Evolutionary conservation across 2,329 filamentous ascomycete species (phyloP), one percentile per base, ranked within the genome.

Genomic region (Apiospora marii): DNA sequence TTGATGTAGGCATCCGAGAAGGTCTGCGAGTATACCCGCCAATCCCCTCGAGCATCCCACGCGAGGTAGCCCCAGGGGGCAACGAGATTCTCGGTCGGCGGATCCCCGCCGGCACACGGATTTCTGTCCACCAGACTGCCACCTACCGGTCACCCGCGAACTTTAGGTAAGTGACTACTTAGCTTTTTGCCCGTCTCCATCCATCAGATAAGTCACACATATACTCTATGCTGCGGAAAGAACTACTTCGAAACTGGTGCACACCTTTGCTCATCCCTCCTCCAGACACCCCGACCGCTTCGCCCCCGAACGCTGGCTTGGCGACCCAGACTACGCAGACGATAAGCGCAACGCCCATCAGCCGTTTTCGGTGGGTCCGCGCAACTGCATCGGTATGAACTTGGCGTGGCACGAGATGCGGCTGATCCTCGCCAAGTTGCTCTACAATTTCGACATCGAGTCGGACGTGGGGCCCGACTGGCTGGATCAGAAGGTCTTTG

Each of bases 291-390:
- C 77, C 10, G 72, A 77, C 37, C 43, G 24, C 14, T 79, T 78
- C 51, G 69, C 64, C 5, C 76, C 76, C 5, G 76, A 78, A 48
- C 74, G 77, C 43, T 79, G 76, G 76, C 48, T 77, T 3, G 76
- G 74, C 5, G 74, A 76, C 53, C 70, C 76, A 0, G 49, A 27
- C 4, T 78, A 76, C 34, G 71, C 68, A 14, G 72, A 76, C 30
- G 76, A 79, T 70, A 74, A 73, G n/a, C 73, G 72, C 13, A 73
- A 75, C 13, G 75, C 73, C 24, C 70, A 70, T 24, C 76, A 78
- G 68, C 77, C 76, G 1, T 78, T 78, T 24, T 70, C 74, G 34
- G 6, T 73, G 2, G 76, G 77, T 8, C 75, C 76, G 6, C 71
- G 78, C 10, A 76, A 76, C 48, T 79, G 76, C 48, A 37, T 79